Evolutionary conservation across 2,329 filamentous ascomycete genomes (phyloP).

Genomic region (Cryphonectria nitschkei): DNA sequence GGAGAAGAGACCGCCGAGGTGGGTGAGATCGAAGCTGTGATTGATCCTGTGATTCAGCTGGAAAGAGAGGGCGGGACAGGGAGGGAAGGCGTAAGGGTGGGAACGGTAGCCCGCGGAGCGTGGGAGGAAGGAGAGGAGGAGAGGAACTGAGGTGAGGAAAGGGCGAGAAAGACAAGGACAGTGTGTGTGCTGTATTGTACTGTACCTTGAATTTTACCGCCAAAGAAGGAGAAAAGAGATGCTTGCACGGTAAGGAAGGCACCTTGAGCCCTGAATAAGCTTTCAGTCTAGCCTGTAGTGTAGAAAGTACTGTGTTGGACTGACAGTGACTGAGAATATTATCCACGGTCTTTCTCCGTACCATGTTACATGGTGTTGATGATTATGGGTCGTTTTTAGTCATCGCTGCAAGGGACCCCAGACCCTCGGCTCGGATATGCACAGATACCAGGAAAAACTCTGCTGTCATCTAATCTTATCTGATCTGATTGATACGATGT

Average conservation of each 20-base stretch:
- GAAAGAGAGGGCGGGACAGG: background rate
- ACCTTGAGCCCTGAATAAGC: background rate
- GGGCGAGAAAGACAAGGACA: background rate
- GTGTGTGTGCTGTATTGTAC: background rate
- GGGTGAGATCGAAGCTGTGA: slow-evolving; percentile 35
- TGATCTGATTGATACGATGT: slow-evolving; percentile 10
- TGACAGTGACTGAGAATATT: background rate
- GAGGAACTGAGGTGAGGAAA: background rate
- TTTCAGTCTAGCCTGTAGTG: background rate
- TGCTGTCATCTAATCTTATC: slow-evolving; percentile 22
- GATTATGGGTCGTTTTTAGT: background rate
- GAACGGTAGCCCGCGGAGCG: background rate
- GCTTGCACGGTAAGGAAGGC: background rate
- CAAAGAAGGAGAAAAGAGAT: too few species aligned
- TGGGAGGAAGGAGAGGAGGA: background rate
- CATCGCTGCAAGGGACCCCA: background rate
- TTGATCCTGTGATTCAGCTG: background rate
- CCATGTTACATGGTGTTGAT: background rate
- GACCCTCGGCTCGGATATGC: background rate
- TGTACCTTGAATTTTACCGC: background rate
- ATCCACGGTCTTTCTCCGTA: background rate
- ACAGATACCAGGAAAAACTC: background rate
- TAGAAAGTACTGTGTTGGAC: too few species aligned
- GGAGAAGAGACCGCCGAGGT: slow-evolving; percentile 35
- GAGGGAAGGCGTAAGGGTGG: background rate